Evolutionary conservation across 768 basidiomycete species (phyloP).

Genomic region (Candolleomyces efflorescens): DNA sequence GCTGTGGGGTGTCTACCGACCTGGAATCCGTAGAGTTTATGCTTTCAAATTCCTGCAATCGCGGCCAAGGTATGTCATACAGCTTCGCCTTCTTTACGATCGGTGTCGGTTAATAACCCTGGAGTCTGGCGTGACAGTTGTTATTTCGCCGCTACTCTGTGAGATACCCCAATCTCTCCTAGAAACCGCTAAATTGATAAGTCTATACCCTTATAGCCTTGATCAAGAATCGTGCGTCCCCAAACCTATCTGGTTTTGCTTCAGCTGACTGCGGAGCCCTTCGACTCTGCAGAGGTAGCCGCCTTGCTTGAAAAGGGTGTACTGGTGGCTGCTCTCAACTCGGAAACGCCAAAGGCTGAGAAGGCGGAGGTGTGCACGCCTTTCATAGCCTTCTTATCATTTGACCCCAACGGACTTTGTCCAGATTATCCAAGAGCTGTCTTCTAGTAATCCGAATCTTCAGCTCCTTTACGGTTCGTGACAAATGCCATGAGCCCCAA

Average conservation of each 20-base stretch:
- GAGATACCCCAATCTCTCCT: constrained; percentile 13
- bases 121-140: constrained; percentile 66
- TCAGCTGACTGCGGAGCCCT: not conserved
- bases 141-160: constrained; percentile 78
- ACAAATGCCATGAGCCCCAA: no score
- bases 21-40: constrained; percentile 54
- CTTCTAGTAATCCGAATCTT: constrained; percentile 50
- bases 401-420: no score
- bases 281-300: constrained; percentile 50
- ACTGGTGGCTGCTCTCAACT: constrained; percentile 57
- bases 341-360: constrained; percentile 55
- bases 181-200: no score
- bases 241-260: not conserved
- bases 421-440: constrained; percentile 61
- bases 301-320: constrained; percentile 52
- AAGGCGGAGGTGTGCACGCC: constrained; percentile 43
- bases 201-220: constrained; percentile 42
- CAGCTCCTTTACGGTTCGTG: constrained; percentile 72
- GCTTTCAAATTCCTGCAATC: constrained; percentile 81
- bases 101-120: not conserved
- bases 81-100: not conserved
- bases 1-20: not conserved
- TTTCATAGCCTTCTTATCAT: no score
- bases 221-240: constrained; percentile 71
- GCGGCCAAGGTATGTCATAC: constrained; percentile 44